Conservation (phyloP, 2,329 filamentous ascomycete species). For the Pseudocercospora musae region DNA sequence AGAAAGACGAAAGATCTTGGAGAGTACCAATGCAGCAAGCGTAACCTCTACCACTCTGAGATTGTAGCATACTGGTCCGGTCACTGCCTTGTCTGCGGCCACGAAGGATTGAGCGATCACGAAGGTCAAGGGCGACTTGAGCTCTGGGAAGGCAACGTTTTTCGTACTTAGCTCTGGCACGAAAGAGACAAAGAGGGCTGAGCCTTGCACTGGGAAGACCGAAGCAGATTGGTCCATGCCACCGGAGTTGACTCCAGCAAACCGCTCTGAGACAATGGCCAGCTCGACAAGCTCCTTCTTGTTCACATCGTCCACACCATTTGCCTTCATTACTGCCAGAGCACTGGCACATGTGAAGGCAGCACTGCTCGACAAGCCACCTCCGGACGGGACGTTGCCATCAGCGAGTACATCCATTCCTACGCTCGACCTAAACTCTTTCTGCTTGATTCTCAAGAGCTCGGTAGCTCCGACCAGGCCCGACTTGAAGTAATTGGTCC, state of each 20-base stretch:
- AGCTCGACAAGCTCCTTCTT: slow-evolving; percentile 91
- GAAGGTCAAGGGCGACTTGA: slow-evolving; percentile 80
- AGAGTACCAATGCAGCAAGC: slow-evolving; percentile 69
- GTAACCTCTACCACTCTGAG: slow-evolving; percentile 94
- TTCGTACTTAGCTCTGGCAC: slow-evolving; percentile 71
- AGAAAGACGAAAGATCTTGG: slow-evolving; percentile 58
- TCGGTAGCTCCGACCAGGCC: slow-evolving; percentile 79
- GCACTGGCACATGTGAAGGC: slow-evolving; percentile 90
- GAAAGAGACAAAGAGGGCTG: slow-evolving; percentile 88
- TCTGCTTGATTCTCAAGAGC: slow-evolving; percentile 66
- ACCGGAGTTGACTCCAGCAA: slow-evolving; percentile 93
- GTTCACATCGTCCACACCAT: slow-evolving; percentile 72
- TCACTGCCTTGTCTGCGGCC: slow-evolving; percentile 89
- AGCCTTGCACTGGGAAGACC: slow-evolving; percentile 82
- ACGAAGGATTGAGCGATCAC: slow-evolving; percentile 94
- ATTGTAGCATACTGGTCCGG: slow-evolving; percentile 92
- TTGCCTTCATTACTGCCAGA: slow-evolving; percentile 81
- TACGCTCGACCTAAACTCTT: slow-evolving; percentile 59
- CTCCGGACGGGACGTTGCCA: slow-evolving; percentile 86
- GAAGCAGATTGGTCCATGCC: slow-evolving; percentile 98
- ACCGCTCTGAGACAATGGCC: slow-evolving; percentile 89
- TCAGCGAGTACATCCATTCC: slow-evolving; percentile 88
- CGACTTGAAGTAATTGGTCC: slow-evolving; percentile 98
- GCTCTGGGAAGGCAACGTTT: slow-evolving; percentile 77
- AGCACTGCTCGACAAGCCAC: slow-evolving; percentile 88